Conservation (phyloP, 1,284 basidiomycete species). For the Ustilago xerochloae region DNA sequence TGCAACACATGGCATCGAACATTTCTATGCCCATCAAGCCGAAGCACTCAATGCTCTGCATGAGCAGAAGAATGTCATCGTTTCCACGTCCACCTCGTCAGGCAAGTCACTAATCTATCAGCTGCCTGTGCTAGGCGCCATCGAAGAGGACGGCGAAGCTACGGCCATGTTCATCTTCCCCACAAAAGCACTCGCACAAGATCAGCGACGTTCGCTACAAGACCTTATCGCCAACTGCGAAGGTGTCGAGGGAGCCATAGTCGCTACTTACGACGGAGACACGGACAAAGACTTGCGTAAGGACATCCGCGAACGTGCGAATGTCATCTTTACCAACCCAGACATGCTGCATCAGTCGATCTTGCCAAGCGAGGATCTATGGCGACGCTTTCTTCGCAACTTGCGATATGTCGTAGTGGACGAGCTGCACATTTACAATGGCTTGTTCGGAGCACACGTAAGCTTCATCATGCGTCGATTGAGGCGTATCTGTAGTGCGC, state of each 20-base stretch:
- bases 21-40: conserved; percentile 83
- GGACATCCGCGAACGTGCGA: conserved; percentile 68
- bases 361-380: conserved; percentile 83
- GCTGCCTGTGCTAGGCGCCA: conserved; percentile 77
- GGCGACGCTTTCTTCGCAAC: conserved; percentile 79
- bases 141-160: conserved; percentile 75
- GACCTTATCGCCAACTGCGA: conserved; percentile 75
- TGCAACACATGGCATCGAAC: conserved; percentile 75
- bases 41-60: conserved; percentile 79
- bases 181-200: conserved; percentile 92
- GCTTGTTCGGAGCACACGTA: conserved; percentile 63
- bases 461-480: conserved; percentile 70
- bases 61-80: conserved; percentile 79
- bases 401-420: conserved; percentile 85
- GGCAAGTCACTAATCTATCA: conserved; percentile 87
- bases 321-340: conserved; percentile 72
- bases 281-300: conserved; percentile 76
- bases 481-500: conserved; percentile 81
- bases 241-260: conserved; percentile 74
- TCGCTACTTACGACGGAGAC: conserved; percentile 89
- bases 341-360: conserved; percentile 89
- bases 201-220: conserved; percentile 74
- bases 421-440: conserved; percentile 81
- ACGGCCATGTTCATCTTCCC: conserved; percentile 90
- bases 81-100: conserved; percentile 89